Evolutionary conservation across 1,284 basidiomycete species (phyloP), one percentile per base, ranked within the genome.

Genomic region (Ceraceosorus guamensis): DNA sequence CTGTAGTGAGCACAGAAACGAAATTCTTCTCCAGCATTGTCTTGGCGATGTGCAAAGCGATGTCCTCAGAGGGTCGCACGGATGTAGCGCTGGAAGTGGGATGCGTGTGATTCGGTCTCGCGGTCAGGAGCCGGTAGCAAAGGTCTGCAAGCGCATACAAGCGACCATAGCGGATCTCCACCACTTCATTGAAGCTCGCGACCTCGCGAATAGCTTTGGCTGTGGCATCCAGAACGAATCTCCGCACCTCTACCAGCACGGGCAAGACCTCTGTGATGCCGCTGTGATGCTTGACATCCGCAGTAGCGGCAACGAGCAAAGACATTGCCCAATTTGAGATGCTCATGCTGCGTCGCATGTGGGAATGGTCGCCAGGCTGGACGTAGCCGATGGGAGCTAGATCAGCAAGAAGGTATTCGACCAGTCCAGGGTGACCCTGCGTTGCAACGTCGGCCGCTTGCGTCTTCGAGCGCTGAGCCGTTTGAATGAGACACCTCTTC

Each of bases 21-120:
- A 89, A 95, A 74, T 90, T 91, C 81, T 97, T 96, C 80, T 99
- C 95, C 47, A 99, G 79, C 95, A 99, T 98, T 62, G 92, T 83
- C 79, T 97, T 98, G 45, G 95, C 91, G 57, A 97, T 83, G 63
- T 96, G 91, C 14, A 91, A 87, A 2, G 87, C 86, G 10, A 83
- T 81, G 51, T 95, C 92, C 46, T 92, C 88, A 57, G 83, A 60
- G 48, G 62, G 66, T 52, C 62, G 65, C 11, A 50, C 14, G 13
- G 47, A 46, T 5, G 31, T 39, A 11, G 44, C 37, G 43, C 59
- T 63, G 30, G 56, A 56, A 1, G 55, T 54, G 8, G 37, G 8
- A 18, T 6, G 67, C 60, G 30, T 68, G 59, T 50, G 46, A 71
- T 87, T 86, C 50, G 79, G 76, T 16, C 85, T 85, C 11, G 89